Evolutionary conservation across 169 alveolate species (phyloP).

Genomic region (Eimeria necatrix): DNA sequence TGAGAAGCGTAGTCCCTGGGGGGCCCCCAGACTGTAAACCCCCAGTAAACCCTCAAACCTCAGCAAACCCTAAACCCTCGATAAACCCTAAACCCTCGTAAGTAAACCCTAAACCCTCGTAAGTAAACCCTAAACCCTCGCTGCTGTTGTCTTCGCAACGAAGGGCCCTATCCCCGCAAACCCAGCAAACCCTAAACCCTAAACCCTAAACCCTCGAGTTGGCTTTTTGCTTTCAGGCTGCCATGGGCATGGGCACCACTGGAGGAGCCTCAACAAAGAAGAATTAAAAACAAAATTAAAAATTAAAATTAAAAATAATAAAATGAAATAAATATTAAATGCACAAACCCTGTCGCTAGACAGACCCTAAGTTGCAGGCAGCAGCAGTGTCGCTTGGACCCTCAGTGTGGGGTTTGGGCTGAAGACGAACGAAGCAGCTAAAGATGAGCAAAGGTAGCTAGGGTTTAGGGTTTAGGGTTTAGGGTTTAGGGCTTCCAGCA

Average conservation of each 20-base stretch:
- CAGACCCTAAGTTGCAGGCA: too few relatives aligned
- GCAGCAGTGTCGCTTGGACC: too few relatives aligned
- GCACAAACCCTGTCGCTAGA: too few relatives aligned
- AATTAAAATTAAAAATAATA: too few relatives aligned
- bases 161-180: too few relatives aligned
- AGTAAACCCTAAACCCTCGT: neutral
- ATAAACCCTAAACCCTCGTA: slow-evolving; percentile 2
- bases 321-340: too few relatives aligned
- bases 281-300: neutral
- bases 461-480: neutral
- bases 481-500: neutral
- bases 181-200: neutral
- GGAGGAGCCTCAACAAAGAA: slow-evolving; percentile 83
- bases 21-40: too few relatives aligned
- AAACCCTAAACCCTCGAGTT: slow-evolving; percentile 9
- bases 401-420: too few relatives aligned
- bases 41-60: too few relatives aligned
- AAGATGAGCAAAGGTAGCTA: neutral
- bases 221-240: slow-evolving; percentile 66
- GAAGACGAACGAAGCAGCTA: too few relatives aligned
- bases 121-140: neutral
- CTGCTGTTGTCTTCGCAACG: neutral
- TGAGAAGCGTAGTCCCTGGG: too few relatives aligned
- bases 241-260: slow-evolving; percentile 85
- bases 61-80: slow-evolving; percentile 73